These are phyloP conservation scores for Warburgia ugandensis DNA, from an alignment of 164 flowering plant species.

Conservation along the genomic window DNA sequence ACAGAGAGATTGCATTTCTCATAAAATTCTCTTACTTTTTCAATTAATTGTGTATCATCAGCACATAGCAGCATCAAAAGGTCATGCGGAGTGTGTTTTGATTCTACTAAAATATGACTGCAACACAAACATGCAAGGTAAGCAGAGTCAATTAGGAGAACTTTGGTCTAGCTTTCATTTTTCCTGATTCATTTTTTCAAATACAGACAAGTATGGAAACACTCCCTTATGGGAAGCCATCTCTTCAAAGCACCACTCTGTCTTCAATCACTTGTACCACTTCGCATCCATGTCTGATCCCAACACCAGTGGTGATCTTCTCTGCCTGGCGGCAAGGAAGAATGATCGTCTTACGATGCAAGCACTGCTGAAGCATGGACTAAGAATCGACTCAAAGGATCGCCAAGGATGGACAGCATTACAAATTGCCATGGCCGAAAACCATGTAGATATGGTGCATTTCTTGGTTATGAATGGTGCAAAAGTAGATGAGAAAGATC, in stretches of 20 bases:
- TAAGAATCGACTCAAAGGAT: conserved; percentile 46
- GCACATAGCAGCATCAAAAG: conserved; percentile 83
- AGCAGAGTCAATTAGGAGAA: not conserved
- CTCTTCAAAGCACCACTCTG: conserved; percentile 50
- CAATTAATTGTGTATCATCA: conserved; percentile 15
- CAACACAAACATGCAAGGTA: conserved; percentile 61
- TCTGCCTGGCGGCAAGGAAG: conserved; percentile 66
- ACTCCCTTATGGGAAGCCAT: conserved; percentile 83
- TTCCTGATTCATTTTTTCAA: not conserved
- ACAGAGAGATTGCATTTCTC: not conserved
- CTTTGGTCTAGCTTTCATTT: not conserved
- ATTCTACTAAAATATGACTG: conserved; percentile 64
- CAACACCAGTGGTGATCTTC: conserved; percentile 54
- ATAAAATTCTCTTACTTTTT: not conserved
- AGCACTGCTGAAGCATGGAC: conserved; percentile 58
- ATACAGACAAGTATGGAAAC: conserved; percentile 62
- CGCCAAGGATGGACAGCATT: conserved; percentile 47
- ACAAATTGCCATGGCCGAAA: conserved; percentile 53
- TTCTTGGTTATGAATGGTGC: conserved; percentile 68
- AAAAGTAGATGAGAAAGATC: conserved; percentile 14
- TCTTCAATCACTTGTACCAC: conserved; percentile 56
- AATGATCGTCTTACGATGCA: conserved; percentile 51
- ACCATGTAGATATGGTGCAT: conserved; percentile 48
- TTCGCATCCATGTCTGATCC: conserved; percentile 53
- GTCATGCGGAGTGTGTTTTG: conserved; percentile 76